Base-by-base conservation (phyloP, 139 green algal species). In the Dunaliella primolecta region DNA sequence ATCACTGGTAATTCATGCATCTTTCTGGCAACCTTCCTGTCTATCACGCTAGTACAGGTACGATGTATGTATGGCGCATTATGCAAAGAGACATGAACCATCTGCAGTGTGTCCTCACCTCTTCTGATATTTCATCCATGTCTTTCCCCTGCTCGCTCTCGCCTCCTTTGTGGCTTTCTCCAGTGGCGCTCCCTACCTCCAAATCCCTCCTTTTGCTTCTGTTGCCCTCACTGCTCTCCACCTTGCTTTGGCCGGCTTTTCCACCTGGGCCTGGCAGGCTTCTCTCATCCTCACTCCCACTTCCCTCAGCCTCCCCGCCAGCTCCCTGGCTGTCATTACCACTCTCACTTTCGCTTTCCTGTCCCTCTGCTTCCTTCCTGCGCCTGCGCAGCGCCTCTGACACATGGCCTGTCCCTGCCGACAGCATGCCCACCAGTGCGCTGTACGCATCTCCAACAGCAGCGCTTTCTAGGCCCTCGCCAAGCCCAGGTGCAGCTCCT, bases 341-440 rank as follows among this genome's bases (percentile, higher is more conserved):
- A 33, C 30, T 38, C 2, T 83, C 78, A 30, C 78, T 83, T 36
- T 83, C 78, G n/a, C 37, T 46, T 1, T 76, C 7, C 34, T 56
- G 34, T 31, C 36, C 38, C 33, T 64, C 46, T 64, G 46, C 46
- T 15, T 64, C 46, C 46, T 64, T 64, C 46, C 46, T 64, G 46
- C 46, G 46, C 46, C 46, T 37, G 56, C 74, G 78, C 81, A 32
- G 0, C 3, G 29, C 36, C 33, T 56, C 15, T 33, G 23, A 80
- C 29, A 0, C 31, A 71, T 78, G 70, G 35, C 77, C 33, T 56
- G 35, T 85, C 81, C 74, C 25, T 36, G 35, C 55, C 57, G 21
- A 27, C 46, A 89, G 56, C 56, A 89, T 83, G 30, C 86, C 83
- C 34, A 89, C 32, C 34, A 89, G 74, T 3, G 72, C 37, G 1